Evolutionary conservation across 2,329 filamentous ascomycete species (phyloP), one percentile per base, ranked within the genome.

Genomic region (Pseudogymnoascus sp.): DNA sequence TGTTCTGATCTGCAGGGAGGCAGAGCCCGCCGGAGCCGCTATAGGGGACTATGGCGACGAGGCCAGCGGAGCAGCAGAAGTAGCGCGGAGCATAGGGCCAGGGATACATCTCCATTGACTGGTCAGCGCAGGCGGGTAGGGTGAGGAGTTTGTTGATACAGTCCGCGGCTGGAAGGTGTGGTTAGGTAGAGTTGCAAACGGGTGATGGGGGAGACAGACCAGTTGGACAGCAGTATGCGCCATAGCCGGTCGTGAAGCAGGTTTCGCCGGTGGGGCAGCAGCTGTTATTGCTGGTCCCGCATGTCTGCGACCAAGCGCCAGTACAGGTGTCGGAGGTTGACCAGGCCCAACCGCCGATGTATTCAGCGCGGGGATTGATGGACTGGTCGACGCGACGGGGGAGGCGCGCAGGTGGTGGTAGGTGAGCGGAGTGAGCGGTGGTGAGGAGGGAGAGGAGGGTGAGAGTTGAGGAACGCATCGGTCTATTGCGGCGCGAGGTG

Each of bases 31-130:
- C 46, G 46, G 16, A n/a, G 8, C 46, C 46, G n/a, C 8, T 18
- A 16, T 18, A 31, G 25, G 46, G 46, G 4, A 18, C 9, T 31
- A 56, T 34, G 46, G 46, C 46, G 46, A 56, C 9, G 8, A 56
- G 46, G 5, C 25, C 46, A 9, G 46, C n/a, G n/a, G 31, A 28
- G 23, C 46, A 56, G 14, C 46, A 56, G 46, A 56, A 56, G 25
- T 34, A 56, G 8, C n/a, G 46, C 9, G 46, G 46, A 11, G 14
- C 3, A 3, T 3, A 53, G n/a, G 46, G 46, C 46, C 25, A 56
- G 46, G n/a, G 46, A 28, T 56, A 56, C 46, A 56, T 56, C 5
- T 56, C 46, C 46, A 56, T 56, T 56, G 46, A 31, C n/a, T 56
- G 46, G n/a, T 56, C 46, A 2, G 46, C 46, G 25, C 46, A 56